Percentiles rank a stretch among this genome's conserved stretches.
Evolutionary conservation across 148 eudicot species (phyloP).

Genomic region (Tetragonia tetragonoides): DNA sequence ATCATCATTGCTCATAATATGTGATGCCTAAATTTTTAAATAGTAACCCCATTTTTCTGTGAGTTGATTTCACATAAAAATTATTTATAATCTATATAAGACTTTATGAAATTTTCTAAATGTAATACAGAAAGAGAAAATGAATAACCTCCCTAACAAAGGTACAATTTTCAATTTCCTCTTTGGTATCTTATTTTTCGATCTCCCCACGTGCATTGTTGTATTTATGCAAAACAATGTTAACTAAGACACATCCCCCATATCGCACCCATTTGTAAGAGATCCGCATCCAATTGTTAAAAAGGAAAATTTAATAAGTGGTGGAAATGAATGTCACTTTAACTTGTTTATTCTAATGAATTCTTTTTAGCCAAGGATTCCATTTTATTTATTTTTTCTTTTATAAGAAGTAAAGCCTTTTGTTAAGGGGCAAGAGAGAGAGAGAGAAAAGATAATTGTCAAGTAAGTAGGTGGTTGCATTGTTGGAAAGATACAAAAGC

Average conservation of each 20-base stretch:
- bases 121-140: too few relatives aligned
- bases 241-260: background rate
- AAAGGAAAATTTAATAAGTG: background rate
- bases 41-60: too few relatives aligned
- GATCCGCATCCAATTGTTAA: background rate
- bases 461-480: constrained; percentile 22
- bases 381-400: constrained; percentile 6
- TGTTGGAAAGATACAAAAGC: constrained; percentile 23
- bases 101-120: too few relatives aligned
- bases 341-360: background rate
- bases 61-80: too few relatives aligned
- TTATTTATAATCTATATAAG: too few relatives aligned
- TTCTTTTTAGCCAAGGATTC: background rate
- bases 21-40: too few relatives aligned
- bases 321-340: background rate
- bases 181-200: background rate
- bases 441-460: constrained; percentile 6
- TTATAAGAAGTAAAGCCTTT: constrained; percentile 16
- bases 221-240: constrained; percentile 1
- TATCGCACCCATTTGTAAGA: background rate
- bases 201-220: constrained; percentile 22
- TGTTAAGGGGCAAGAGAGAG: background rate
- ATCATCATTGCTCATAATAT: too few relatives aligned
- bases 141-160: too few relatives aligned
- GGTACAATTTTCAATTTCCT: background rate